These are phyloP conservation scores for Phoenix roebelenii DNA, from an alignment of 176 grass and related monocot species.

Conservation along the genomic window DNA sequence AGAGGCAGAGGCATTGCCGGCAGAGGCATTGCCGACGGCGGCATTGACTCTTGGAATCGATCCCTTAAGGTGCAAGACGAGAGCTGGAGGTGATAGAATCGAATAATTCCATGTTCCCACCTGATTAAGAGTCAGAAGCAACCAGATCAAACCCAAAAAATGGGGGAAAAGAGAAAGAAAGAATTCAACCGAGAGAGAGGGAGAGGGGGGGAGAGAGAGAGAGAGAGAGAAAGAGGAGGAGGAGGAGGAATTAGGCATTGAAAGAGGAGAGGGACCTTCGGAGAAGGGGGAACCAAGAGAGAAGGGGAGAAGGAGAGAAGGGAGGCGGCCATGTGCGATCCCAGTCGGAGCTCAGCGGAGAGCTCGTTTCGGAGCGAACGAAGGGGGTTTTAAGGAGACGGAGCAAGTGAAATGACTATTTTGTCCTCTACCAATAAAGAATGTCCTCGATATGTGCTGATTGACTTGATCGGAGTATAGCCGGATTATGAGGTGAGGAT, in stretches of 20 bases:
- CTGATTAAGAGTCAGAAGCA: conserved; percentile 22
- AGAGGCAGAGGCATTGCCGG: conserved; percentile 31
- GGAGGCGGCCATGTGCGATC: conserved; percentile 32
- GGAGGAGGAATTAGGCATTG: neutral
- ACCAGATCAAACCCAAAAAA: conserved; percentile 1
- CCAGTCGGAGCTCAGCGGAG: too few species aligned
- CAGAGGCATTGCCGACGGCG: conserved; percentile 16
- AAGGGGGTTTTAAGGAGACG: too few species aligned
- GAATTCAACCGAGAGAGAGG: conserved; percentile 3
- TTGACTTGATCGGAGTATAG: too few species aligned
- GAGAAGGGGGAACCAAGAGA: conserved; percentile 12
- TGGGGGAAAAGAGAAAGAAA: too few species aligned
- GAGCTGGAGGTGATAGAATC: neutral
- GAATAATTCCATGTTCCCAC: conserved; percentile 26
- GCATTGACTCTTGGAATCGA: conserved; percentile 9
- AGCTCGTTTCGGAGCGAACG: too few species aligned
- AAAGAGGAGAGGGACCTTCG: conserved; percentile 22
- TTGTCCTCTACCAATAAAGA: too few species aligned
- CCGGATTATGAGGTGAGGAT: too few species aligned
- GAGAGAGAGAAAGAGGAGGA: neutral
- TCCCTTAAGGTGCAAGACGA: conserved; percentile 13
- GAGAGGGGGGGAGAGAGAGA: conserved; percentile 16
- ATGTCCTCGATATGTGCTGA: too few species aligned
- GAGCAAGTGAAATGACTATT: too few species aligned
- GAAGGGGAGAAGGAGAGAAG: conserved; percentile 19